Evolutionary conservation across 306 rosid species (phyloP).

Genomic region (Leucaena leucocephala): DNA sequence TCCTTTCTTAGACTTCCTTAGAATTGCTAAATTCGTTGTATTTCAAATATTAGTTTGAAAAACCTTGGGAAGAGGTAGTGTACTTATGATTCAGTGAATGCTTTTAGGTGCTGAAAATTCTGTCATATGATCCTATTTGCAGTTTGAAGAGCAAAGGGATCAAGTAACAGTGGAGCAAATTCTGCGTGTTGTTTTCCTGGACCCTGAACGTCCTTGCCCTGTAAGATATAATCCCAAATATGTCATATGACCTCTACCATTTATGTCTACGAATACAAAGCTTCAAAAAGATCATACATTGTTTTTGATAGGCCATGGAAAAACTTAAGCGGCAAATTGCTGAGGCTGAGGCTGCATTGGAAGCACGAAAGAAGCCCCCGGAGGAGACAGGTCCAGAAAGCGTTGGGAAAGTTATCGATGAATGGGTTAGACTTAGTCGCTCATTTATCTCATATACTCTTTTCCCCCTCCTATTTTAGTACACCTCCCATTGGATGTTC

Average conservation of each 20-base stretch:
- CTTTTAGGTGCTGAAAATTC: slow-evolving; percentile 26
- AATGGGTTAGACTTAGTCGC: slow-evolving; percentile 88
- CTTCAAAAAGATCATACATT: not conserved
- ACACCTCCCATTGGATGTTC: slow-evolving; percentile 12
- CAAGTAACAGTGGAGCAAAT: slow-evolving; percentile 89
- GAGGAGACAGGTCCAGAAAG: slow-evolving; percentile 77
- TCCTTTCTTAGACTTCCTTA: not conserved
- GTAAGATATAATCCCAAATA: slow-evolving; percentile 47
- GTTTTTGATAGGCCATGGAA: slow-evolving; percentile 66
- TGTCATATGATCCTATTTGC: slow-evolving; percentile 31
- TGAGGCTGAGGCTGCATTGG: slow-evolving; percentile 87
- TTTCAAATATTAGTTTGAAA: not conserved
- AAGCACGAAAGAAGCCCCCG: slow-evolving; percentile 74
- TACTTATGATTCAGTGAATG: not conserved
- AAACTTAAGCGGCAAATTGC: slow-evolving; percentile 85
- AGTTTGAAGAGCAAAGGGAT: slow-evolving; percentile 98
- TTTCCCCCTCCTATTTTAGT: slow-evolving; percentile 1
- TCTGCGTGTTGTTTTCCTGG: slow-evolving; percentile 85
- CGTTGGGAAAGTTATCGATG: slow-evolving; percentile 89
- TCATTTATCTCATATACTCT: not conserved
- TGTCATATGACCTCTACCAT: slow-evolving; percentile 4
- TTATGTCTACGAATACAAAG: not conserved
- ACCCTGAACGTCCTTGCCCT: slow-evolving; percentile 73
- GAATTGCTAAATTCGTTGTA: not conserved
- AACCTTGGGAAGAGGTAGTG: not conserved